Percentiles rank a stretch among this genome's conserved stretches.
Evolutionary conservation across 2,329 filamentous ascomycete species (phyloP).

Genomic region (Cordyceps farinosa): DNA sequence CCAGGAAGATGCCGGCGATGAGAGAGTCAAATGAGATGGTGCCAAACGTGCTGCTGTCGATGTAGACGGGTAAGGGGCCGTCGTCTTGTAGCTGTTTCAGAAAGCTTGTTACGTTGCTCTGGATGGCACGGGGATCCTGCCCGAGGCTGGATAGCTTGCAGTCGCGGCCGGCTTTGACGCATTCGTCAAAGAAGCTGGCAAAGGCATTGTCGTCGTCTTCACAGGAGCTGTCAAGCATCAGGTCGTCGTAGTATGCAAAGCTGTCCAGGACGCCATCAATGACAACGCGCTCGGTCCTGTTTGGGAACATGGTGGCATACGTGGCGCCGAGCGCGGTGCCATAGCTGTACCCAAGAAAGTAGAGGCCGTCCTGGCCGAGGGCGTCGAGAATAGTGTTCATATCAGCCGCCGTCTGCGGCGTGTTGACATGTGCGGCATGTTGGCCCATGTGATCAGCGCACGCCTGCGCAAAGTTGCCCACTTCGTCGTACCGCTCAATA

Average conservation of each 20-base stretch:
- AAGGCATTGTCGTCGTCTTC: neutral
- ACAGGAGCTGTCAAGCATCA: neutral
- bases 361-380: slow-evolving; percentile 30
- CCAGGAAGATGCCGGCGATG: slow-evolving; percentile 34
- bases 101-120: neutral
- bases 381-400: slow-evolving; percentile 49
- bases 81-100: neutral
- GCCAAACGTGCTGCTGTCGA: slow-evolving; percentile 40
- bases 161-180: neutral
- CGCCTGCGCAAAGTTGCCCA: slow-evolving; percentile 37
- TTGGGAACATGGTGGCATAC: slow-evolving; percentile 28
- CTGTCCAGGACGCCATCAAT: slow-evolving; percentile 24
- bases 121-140: neutral
- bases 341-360: slow-evolving; percentile 42
- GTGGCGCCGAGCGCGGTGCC: slow-evolving; percentile 31
- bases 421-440: slow-evolving; percentile 44
- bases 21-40: slow-evolving; percentile 35
- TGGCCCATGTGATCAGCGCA: slow-evolving; percentile 44
- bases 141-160: slow-evolving; percentile 4
- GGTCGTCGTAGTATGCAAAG: neutral
- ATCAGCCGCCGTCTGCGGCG: slow-evolving; percentile 48
- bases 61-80: slow-evolving; percentile 32
- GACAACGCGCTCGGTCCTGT: slow-evolving; percentile 20
- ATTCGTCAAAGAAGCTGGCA: slow-evolving; percentile 10
- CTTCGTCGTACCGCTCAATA: slow-evolving; percentile 36